Evolutionary conservation across 495 filamentous ascomycete genomes (phyloP), one percentile per base, ranked within the genome.

Genomic region (Podospora comata): DNA sequence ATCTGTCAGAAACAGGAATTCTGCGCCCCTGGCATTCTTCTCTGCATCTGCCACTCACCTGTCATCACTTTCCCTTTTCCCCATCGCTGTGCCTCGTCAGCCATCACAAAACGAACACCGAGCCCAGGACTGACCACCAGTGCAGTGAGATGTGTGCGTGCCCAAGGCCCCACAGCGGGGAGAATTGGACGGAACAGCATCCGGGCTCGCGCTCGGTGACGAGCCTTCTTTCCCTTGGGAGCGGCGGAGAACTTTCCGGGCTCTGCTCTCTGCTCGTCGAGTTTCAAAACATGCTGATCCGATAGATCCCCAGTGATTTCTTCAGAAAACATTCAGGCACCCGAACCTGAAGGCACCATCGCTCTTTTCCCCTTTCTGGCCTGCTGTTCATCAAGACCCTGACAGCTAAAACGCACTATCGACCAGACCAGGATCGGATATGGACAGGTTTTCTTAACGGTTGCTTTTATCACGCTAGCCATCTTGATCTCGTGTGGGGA

Each of bases 1-100:
- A 57, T 57, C 54, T 57, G 54, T 57, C 54, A 57, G 54, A 57
- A 57, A 57, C 54, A 57, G 54, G 54, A 57, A 57, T 18, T 23
- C 54, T 5, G 16, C 54, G 18, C 54, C 54, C 54, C 18, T 18
- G 54, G 20, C 34, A 39, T 39, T 39, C 34, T 57, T 57, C 54
- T 57, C 54, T 57, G 54, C 54, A 57, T 57, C 20, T 18, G 23
- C 23, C 23, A 23, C 23, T 23, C 23, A 23, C 54, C 2, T 57
- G 54, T 57, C 18, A 57, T 57, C 54, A 57, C 18, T 57, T 57
- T 5, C 5, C 16, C 54, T 5, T 57, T 16, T n/a, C 5, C 18
- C 54, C 5, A 5, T 57, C 54, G 20, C 18, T 57, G 16, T 57
- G 54, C 20, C 54, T 57, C 54, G 5, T 57, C 54, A 57, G 6